Evolutionary conservation across 441 rosid species (phyloP), one percentile per base, ranked within the genome.

Genomic region (Isatis lusitanica): DNA sequence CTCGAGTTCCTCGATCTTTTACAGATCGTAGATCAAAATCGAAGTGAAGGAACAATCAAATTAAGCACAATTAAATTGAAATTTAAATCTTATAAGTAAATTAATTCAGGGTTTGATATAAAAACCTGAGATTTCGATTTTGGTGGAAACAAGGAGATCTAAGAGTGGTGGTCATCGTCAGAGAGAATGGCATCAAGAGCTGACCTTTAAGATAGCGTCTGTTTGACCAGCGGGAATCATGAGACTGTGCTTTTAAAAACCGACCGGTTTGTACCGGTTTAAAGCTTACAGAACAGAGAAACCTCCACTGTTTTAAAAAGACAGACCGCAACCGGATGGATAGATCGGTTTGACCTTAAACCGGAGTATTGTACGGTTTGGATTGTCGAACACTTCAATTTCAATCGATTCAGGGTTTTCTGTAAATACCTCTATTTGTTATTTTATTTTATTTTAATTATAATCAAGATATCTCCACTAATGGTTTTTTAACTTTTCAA

Each of bases 1-100:
- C 48, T 72, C 57, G 68, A 65, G 18, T 63, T 83, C 28, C 77
- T 73, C 69, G 79, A 77, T 65, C 88, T 83, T 51, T 39, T 31
- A 66, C 48, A 51, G 52, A 42, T 40, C 35, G 64, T 55, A 63
- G 59, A 68, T 46, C 61, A n/a, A 62, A 71, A 39, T 38, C 33
- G 13, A 10, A 10, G 4, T 2, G 31, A 30, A 30, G 4, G 4
- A 4, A 30, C 0, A 33, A 0, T 6, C 15, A 35, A 52, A 58
- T 53, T 24, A 18, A 15, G 11, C 39, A 55, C 7, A 59, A 9
- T 8, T 36, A 15, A 12, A 28, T 35, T 7, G 63, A 16, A 77
- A 17, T 1, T n/a, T 0, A n/a, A 16, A 10, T 42, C 46, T 46
- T 9, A 47, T 17, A 55, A 26, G 0, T 0, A 2, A 1, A 2